Evolutionary conservation across 805 yeast species (phyloP).

Genomic region (Yamadazyma endophytica): DNA sequence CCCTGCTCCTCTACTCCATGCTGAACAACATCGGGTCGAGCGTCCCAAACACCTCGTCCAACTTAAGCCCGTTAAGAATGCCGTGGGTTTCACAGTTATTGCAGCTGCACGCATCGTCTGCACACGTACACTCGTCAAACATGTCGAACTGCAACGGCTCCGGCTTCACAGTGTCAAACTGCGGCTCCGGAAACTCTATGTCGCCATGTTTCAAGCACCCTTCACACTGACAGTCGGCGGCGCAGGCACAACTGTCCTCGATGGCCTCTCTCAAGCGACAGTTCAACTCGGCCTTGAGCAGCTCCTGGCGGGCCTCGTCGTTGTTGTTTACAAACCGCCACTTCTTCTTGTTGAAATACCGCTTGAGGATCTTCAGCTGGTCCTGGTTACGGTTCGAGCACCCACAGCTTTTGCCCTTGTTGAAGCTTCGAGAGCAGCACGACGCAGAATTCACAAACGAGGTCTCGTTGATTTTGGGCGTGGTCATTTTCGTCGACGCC

Average conservation of each 20-base stretch:
- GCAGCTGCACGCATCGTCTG: conserved; percentile 30
- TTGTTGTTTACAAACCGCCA: conserved; percentile 11
- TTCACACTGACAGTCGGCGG: conserved; percentile 31
- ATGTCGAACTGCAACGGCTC: conserved; percentile 1
- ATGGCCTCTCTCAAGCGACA: conserved; percentile 9
- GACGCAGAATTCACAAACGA: conserved; percentile 31
- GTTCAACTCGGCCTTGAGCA: conserved; percentile 8
- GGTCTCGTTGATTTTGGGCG: conserved; percentile 23
- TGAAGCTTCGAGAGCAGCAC: conserved; percentile 24
- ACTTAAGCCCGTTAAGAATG: conserved; percentile 37
- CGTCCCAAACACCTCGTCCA: conserved; percentile 31
- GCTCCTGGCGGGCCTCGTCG: conserved; percentile 11
- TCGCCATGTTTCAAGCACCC: conserved; percentile 35
- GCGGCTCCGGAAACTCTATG: conserved; percentile 5
- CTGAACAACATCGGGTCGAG: conserved; percentile 6
- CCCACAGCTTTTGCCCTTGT: conserved; percentile 21
- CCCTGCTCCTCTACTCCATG: too few relatives aligned
- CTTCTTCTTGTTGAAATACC: conserved; percentile 20
- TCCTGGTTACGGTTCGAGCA: conserved; percentile 29
- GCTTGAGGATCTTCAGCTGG: conserved; percentile 31
- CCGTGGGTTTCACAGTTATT: conserved; percentile 43
- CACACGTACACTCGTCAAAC: conserved; percentile 21
- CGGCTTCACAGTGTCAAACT: too few relatives aligned
- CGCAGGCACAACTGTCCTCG: conserved; percentile 35
- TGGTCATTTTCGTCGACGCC: conserved; percentile 9